These are phyloP conservation scores for Gracilariopsis chorda DNA, from an alignment of 23 red algal species.

Conservation along the genomic window DNA sequence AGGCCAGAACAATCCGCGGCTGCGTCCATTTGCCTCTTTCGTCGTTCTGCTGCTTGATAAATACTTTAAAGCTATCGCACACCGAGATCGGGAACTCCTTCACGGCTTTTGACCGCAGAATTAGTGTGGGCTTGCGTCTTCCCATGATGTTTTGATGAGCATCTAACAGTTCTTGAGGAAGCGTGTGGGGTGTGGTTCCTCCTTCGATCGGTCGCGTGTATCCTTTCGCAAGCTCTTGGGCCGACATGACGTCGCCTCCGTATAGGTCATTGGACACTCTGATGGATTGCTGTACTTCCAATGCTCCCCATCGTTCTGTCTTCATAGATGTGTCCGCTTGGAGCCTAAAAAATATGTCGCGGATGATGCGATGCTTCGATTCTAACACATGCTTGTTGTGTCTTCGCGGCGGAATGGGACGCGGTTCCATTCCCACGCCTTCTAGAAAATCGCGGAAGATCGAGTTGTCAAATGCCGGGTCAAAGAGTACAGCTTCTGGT, in stretches of 20 bases:
- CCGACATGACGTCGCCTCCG: not conserved
- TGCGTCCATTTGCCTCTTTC: conserved; percentile 1
- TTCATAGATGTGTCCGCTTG: not conserved
- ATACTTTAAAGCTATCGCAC: not conserved
- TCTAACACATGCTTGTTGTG: not conserved
- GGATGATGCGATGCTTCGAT: not conserved
- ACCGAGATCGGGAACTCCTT: not conserved
- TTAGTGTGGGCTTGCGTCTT: not conserved
- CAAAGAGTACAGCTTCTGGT: conserved; percentile 8
- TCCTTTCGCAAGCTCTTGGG: not conserved
- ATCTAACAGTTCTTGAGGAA: not conserved
- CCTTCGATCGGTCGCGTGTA: not conserved
- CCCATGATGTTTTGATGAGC: not conserved
- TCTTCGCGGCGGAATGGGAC: not conserved
- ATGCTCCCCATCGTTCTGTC: not conserved
- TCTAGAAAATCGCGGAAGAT: not conserved
- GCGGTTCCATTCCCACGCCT: not conserved
- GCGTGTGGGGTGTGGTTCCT: not conserved
- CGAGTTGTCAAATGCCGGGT: conserved; percentile 13
- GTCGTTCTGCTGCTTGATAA: conserved; percentile 9
- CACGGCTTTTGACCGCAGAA: not conserved
- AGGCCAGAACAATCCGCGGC: not conserved
- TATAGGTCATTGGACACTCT: conserved; percentile 1
- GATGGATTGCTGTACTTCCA: not conserved
- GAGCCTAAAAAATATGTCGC: not conserved